phyloP scores from a whole-genome alignment of 768 basidiomycete genomes.

The Russula lepida region DNA sequence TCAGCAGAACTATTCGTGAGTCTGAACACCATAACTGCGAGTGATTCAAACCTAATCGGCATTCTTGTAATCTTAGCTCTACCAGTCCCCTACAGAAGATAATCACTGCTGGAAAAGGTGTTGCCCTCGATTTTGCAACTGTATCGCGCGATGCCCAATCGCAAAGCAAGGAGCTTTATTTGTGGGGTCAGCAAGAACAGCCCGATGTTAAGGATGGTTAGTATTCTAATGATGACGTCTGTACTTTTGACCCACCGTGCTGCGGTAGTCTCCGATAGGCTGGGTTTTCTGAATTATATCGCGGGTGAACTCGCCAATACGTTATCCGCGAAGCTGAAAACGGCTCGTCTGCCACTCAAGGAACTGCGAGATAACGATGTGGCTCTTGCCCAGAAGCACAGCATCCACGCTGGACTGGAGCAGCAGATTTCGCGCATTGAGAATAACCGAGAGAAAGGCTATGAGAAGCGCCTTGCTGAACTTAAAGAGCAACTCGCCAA shows the following conservation, averaged over 20 bases:
- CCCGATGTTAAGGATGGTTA: conserved; percentile 71
- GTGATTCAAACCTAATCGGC: not conserved
- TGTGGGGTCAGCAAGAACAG: conserved; percentile 68
- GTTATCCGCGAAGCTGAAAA: conserved; percentile 54
- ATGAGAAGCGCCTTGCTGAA: conserved; percentile 61
- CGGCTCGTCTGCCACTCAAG: conserved; percentile 60
- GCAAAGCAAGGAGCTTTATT: conserved; percentile 78
- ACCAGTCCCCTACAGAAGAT: conserved; percentile 67
- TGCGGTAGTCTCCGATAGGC: conserved; percentile 55
- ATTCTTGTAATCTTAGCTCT: conserved; percentile 30
- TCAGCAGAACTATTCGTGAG: conserved; percentile 67
- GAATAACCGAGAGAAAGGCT: conserved; percentile 53
- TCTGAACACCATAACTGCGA: not conserved
- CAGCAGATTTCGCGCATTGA: conserved; percentile 58
- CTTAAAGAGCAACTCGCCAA: conserved; percentile 61
- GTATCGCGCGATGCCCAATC: conserved; percentile 57
- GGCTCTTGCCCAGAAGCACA: conserved; percentile 51
- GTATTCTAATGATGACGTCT: conserved; percentile 13
- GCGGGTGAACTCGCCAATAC: conserved; percentile 57
- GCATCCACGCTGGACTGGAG: conserved; percentile 47
- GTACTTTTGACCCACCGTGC: not conserved
- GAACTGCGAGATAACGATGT: conserved; percentile 63
- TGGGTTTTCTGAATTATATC: conserved; percentile 76
- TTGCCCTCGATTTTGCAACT: conserved; percentile 66
- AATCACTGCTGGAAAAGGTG: conserved; percentile 69